Base-by-base conservation (phyloP, 139 green algal genomes). In the Astrephomene gubernaculifera region DNA sequence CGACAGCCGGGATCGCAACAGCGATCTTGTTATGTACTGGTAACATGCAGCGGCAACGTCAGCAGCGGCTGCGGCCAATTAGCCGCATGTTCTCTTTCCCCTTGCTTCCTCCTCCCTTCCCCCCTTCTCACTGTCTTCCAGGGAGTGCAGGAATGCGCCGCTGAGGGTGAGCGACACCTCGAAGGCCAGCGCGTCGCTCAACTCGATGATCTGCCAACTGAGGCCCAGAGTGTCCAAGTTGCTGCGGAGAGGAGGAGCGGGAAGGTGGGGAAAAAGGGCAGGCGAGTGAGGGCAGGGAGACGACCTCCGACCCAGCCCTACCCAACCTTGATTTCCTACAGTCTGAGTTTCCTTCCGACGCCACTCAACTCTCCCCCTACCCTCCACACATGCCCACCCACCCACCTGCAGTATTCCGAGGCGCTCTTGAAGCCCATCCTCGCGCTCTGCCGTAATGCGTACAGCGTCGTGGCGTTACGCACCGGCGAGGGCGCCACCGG, bases 81-180 rank as follows among this genome's bases (percentile, higher is more conserved):
- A n/a, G n/a, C n/a, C n/a, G n/a, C n/a, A n/a, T n/a, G n/a, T n/a
- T n/a, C n/a, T n/a, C n/a, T n/a, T n/a, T n/a, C n/a, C n/a, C n/a
- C n/a, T n/a, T n/a, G n/a, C n/a, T n/a, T n/a, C n/a, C n/a, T n/a
- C n/a, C n/a, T n/a, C n/a, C n/a, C n/a, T n/a, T n/a, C n/a, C n/a
- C n/a, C 49, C 49, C 49, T 57, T 57, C 76, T 61, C 31, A 84
- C 78, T 12, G 1, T 49, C 49, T 21, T 74, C 21, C 7, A 74
- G 78, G 1, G 25, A 17, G 1, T 24, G 33, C 10, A 84, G 78
- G 44, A 84, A 84, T 21, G 39, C 38, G 27, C 24, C 52, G 24
- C 63, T 38, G 22, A 54, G 24, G 21, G 74, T 33, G 41, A 84
- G 22, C 31, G 78, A 84, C 38, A 53, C 22, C 78, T 84, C 78